These are phyloP conservation scores for Perilla frutescens DNA, from an alignment of 257 asterid species.

Conservation along the genomic window DNA sequence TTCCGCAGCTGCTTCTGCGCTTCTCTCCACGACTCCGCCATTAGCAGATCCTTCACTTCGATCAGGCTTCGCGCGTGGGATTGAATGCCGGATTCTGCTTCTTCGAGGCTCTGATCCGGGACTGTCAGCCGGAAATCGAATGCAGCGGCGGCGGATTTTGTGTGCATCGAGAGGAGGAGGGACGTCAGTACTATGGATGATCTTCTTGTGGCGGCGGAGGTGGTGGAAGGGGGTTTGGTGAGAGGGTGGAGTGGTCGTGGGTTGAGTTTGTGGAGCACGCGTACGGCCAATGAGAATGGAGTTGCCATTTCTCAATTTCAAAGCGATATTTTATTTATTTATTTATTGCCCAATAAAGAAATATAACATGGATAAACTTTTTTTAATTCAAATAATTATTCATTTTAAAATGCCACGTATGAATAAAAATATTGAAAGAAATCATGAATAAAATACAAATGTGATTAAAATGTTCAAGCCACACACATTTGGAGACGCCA, in stretches of 20 bases:
- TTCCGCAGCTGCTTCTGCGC: constrained; percentile 60
- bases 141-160: constrained; percentile 15
- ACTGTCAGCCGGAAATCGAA: constrained; percentile 63
- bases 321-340: not conserved
- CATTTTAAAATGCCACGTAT: no score
- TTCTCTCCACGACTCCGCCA: constrained; percentile 61
- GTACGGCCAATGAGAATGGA: not conserved
- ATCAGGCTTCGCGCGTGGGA: constrained; percentile 50
- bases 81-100: constrained; percentile 55
- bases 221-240: constrained; percentile 23
- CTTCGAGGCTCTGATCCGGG: constrained; percentile 71
- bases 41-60: constrained; percentile 52
- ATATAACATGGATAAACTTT: no score
- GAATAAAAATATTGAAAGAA: no score
- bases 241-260: constrained; percentile 25
- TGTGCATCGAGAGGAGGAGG: constrained; percentile 17
- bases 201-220: constrained; percentile 40
- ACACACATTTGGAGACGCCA: no score
- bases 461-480: no score
- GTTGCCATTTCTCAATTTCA: constrained; percentile 7
- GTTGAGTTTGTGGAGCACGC: constrained; percentile 30
- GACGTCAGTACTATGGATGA: constrained; percentile 29
- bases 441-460: no score
- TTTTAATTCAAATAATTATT: no score
- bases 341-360: not conserved